Percentiles rank a stretch among this genome's conserved stretches.
These are phyloP conservation scores for Prosopis cineraria DNA, from an alignment of 306 rosid genomes.

Conservation along the genomic window DNA sequence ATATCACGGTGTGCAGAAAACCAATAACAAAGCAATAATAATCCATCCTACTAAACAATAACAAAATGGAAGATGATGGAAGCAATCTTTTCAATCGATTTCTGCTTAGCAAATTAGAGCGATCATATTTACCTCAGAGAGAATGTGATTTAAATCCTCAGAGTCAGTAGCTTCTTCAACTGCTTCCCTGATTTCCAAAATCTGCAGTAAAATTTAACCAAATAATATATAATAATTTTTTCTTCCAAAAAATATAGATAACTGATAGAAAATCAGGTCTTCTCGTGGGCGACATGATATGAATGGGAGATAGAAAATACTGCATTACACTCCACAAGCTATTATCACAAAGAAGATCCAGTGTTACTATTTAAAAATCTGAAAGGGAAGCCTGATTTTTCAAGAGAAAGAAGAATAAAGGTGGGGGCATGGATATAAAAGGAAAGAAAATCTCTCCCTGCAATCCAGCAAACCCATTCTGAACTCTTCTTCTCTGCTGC, in stretches of 20 bases:
- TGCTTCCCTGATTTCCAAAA: conserved; percentile 91
- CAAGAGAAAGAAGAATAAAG: neutral
- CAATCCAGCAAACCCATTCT: neutral
- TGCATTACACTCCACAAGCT: conserved; percentile 2
- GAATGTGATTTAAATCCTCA: conserved; percentile 63
- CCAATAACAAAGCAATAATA: conserved; percentile 21
- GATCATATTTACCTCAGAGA: conserved; percentile 54
- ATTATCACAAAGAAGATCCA: conserved; percentile 8
- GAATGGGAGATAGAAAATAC: neutral
- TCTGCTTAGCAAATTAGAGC: conserved; percentile 26
- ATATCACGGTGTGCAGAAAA: neutral
- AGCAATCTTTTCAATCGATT: conserved; percentile 17
- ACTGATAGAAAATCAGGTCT: conserved; percentile 12
- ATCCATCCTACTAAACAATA: conserved; percentile 9
- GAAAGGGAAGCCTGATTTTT: neutral
- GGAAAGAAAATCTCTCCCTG: neutral
- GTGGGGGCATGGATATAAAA: neutral
- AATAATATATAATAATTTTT: neutral
- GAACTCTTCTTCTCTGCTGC: neutral
- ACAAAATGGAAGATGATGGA: neutral
- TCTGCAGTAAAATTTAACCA: conserved; percentile 51
- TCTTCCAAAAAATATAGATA: neutral
- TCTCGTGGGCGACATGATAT: neutral
- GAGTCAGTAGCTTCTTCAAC: conserved; percentile 85
- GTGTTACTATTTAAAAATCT: conserved; percentile 7